Conservation (phyloP, 306 rosid genomes). For the Vicia faba region DNA sequence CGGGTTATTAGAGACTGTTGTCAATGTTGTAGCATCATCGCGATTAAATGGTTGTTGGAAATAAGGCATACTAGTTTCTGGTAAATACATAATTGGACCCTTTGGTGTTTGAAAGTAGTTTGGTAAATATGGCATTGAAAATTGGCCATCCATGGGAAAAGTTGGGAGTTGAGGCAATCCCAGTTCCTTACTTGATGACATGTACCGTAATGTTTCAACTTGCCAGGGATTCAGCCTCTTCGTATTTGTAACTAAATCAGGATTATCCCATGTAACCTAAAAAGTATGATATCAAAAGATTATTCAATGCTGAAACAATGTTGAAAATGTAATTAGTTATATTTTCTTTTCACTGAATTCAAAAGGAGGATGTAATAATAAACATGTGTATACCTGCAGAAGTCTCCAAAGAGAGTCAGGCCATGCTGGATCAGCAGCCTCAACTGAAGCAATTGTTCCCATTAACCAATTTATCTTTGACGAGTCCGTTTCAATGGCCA, state of each 20-base stretch:
- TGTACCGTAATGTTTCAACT: neutral
- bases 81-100: slow-evolving; percentile 53
- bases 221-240: too few species aligned
- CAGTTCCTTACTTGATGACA: neutral
- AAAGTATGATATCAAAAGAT: slow-evolving; percentile 27
- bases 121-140: slow-evolving; percentile 54
- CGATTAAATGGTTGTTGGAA: slow-evolving; percentile 47
- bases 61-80: slow-evolving; percentile 59
- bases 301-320: neutral
- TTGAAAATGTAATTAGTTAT: neutral
- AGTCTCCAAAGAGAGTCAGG: slow-evolving; percentile 84
- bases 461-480: slow-evolving; percentile 61
- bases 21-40: slow-evolving; percentile 43
- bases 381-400: slow-evolving; percentile 65
- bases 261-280: too few species aligned
- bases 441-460: slow-evolving; percentile 77
- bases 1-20: slow-evolving; percentile 36
- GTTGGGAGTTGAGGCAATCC: slow-evolving; percentile 22
- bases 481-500: slow-evolving; percentile 85
- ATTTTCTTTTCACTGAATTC: too few species aligned
- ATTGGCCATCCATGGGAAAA: slow-evolving; percentile 53
- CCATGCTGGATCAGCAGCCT: slow-evolving; percentile 72
- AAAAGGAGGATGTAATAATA: neutral
- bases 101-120: slow-evolving; percentile 49
- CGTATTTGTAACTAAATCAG: slow-evolving; percentile 41